These are phyloP conservation scores for Pterocarpus macrocarpus DNA, from an alignment of 306 rosid genomes.

Conservation along the genomic window DNA sequence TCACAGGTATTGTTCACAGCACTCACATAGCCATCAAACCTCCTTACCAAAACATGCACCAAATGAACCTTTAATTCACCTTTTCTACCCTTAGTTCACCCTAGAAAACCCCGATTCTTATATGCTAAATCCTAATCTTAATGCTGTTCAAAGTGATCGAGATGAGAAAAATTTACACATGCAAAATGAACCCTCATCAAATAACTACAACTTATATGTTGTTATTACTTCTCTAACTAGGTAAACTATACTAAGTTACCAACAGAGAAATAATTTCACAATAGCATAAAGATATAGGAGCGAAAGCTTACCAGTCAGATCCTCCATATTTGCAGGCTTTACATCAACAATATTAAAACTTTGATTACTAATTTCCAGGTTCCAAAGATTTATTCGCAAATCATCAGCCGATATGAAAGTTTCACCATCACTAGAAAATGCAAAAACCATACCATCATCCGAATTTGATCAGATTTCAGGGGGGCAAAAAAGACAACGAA, in stretches of 20 bases:
- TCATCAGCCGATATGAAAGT: constrained; percentile 99
- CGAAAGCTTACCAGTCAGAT: constrained; percentile 87
- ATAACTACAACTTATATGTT: constrained; percentile 6
- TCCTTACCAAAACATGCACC: constrained; percentile 22
- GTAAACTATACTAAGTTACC: constrained; percentile 8
- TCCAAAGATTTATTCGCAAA: constrained; percentile 98
- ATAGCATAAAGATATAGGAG: constrained; percentile 5
- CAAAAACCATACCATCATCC: constrained; percentile 24
- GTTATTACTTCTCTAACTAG: constrained; percentile 18
- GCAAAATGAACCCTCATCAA: constrained; percentile 22
- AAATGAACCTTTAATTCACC: constrained; percentile 17
- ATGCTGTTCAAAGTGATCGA: constrained; percentile 10
- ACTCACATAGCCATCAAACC: constrained; percentile 25
- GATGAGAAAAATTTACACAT: constrained; percentile 19
- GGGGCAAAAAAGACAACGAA: constrained; percentile 34
- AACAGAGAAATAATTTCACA: constrained; percentile 24
- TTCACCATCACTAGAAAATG: constrained; percentile 84
- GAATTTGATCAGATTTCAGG: constrained; percentile 47
- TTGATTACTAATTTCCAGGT: constrained; percentile 96
- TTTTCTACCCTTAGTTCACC: constrained; percentile 1
- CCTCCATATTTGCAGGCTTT: constrained; percentile 99
- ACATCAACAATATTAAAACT: constrained; percentile 99
- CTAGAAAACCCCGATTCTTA: constrained; percentile 27
- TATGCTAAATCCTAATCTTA: constrained; percentile 22
- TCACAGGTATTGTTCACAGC: background rate